These are phyloP conservation scores for Aspergillus piperis DNA, from an alignment of 2,329 filamentous ascomycete genomes.

Conservation along the genomic window DNA sequence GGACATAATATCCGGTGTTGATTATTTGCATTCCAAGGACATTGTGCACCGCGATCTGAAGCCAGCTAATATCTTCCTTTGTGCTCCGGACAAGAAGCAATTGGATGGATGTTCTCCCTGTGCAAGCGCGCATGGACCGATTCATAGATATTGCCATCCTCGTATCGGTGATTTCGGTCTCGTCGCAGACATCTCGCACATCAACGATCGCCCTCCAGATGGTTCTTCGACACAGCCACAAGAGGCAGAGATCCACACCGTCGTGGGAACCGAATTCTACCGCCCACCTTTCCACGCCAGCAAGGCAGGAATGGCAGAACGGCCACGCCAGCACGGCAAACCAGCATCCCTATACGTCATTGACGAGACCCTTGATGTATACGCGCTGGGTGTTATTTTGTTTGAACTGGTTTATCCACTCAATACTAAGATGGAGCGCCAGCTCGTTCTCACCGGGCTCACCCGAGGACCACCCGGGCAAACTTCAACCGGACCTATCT, in stretches of 20 bases:
- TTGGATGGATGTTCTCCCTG: conserved; percentile 52
- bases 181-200: conserved; percentile 56
- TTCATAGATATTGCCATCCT: conserved; percentile 53
- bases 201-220: conserved; percentile 31
- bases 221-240: conserved; percentile 21
- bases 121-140: conserved; percentile 24
- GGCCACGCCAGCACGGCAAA: conserved; percentile 13
- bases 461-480: conserved; percentile 27
- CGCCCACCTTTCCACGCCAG: conserved; percentile 47
- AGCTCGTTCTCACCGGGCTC: conserved; percentile 44
- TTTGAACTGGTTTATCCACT: conserved; percentile 64
- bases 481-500: conserved; percentile 16
- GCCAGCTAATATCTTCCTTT: conserved; percentile 68
- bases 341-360: conserved; percentile 27
- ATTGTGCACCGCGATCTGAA: conserved; percentile 70
- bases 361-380: conserved; percentile 61
- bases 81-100: conserved; percentile 51
- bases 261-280: conserved; percentile 65
- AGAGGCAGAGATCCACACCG: conserved; percentile 36
- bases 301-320: conserved; percentile 6
- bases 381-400: conserved; percentile 62
- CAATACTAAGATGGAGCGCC: conserved; percentile 52
- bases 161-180: conserved; percentile 70
- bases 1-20: conserved; percentile 62
- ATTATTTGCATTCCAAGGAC: conserved; percentile 63